Percentiles rank a stretch among this genome's conserved stretches.
Evolutionary conservation across 805 yeast species (phyloP).

Genomic region (Teunomyces funiuensis): DNA sequence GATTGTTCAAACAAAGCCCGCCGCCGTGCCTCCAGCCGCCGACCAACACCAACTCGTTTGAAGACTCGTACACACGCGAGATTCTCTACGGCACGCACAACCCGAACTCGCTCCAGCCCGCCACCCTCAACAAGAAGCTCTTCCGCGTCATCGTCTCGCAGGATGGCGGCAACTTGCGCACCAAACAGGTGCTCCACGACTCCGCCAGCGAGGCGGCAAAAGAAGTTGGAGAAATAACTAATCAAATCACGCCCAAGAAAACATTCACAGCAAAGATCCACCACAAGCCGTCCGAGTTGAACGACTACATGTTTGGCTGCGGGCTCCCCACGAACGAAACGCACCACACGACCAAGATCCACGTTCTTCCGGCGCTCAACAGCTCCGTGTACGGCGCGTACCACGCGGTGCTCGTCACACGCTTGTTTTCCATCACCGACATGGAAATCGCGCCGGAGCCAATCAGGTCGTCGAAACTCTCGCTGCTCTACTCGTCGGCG

Average conservation of each 20-base stretch:
- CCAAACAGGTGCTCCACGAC: slow-evolving; percentile 51
- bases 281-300: slow-evolving; percentile 46
- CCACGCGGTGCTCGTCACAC: slow-evolving; percentile 44
- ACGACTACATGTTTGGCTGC: slow-evolving; percentile 57
- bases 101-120: slow-evolving; percentile 25
- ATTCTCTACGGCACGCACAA: slow-evolving; percentile 46
- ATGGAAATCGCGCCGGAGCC: slow-evolving; percentile 7
- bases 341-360: slow-evolving; percentile 46
- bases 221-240: neutral
- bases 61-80: slow-evolving; percentile 46
- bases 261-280: slow-evolving; percentile 29
- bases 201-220: slow-evolving; percentile 37
- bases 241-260: slow-evolving; percentile 9
- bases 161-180: slow-evolving; percentile 48
- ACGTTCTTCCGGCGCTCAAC: slow-evolving; percentile 44
- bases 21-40: too few relatives aligned
- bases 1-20: slow-evolving; percentile 15
- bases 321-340: slow-evolving; percentile 52
- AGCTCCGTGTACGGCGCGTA: slow-evolving; percentile 30
- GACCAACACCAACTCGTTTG: slow-evolving; percentile 28
- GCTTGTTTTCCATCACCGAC: slow-evolving; percentile 43
- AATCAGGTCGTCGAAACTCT: neutral
- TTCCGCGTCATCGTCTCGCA: slow-evolving; percentile 50
- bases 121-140: slow-evolving; percentile 24
- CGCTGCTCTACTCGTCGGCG: neutral